These are phyloP conservation scores for Colletotrichum gloeosporioides DNA, from an alignment of 2,329 filamentous ascomycete species.

Conservation along the genomic window DNA sequence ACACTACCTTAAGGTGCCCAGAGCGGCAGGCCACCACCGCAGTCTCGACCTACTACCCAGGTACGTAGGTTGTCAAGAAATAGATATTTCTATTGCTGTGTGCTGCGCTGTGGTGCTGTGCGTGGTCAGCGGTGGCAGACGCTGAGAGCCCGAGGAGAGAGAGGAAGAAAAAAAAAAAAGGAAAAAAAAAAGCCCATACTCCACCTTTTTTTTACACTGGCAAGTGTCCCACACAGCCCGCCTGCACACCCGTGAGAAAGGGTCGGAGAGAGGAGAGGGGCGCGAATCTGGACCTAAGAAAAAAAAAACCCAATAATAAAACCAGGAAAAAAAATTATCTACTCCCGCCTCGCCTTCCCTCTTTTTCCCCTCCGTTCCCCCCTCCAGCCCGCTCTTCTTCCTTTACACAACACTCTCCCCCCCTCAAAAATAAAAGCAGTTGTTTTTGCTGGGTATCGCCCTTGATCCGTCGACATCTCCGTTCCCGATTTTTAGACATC, in stretches of 20 bases:
- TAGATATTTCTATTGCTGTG: background rate
- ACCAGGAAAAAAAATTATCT: constrained; percentile 26
- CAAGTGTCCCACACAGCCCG: constrained; percentile 1
- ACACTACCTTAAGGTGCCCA: background rate
- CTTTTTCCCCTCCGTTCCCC: constrained; percentile 22
- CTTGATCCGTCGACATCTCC: constrained; percentile 28
- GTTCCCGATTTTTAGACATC: constrained; percentile 26
- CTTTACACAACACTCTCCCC: constrained; percentile 20
- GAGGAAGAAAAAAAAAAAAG: background rate
- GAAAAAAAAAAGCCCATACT: background rate
- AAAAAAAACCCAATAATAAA: constrained; percentile 25
- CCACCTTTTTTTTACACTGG: constrained; percentile 12
- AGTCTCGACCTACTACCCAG: background rate
- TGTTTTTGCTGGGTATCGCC: constrained; percentile 20
- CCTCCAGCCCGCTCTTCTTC: constrained; percentile 21
- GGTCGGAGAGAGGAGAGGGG: constrained; percentile 6
- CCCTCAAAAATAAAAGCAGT: constrained; percentile 16
- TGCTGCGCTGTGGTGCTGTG: background rate
- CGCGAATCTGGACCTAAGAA: constrained; percentile 13
- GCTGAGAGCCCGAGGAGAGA: background rate
- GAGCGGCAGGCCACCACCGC: background rate
- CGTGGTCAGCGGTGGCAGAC: background rate
- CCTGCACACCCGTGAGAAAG: background rate
- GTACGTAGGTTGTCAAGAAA: background rate
- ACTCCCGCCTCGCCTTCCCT: constrained; percentile 23